Percentiles rank a stretch among this genome's conserved stretches.
phyloP scores from a whole-genome alignment of 1,139 yeast species.

The Taphrina betulina region DNA sequence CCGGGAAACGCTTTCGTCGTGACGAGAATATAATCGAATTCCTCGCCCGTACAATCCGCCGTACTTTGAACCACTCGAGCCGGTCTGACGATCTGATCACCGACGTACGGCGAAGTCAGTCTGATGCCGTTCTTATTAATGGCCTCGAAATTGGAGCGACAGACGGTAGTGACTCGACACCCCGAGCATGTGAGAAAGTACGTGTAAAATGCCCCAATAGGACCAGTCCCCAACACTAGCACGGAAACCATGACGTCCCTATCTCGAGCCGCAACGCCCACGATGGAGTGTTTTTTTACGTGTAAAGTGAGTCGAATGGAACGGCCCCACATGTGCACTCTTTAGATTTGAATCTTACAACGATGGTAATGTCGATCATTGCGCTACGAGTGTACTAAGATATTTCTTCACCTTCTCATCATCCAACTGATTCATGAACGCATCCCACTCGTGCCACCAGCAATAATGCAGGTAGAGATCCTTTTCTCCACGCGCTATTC shows the following conservation, averaged over 20 bases:
- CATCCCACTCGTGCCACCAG: slow-evolving; percentile 26
- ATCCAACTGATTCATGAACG: neutral
- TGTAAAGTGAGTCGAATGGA: too few species aligned
- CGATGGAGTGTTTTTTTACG: too few species aligned
- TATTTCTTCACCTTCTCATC: neutral
- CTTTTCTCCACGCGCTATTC: slow-evolving; percentile 31
- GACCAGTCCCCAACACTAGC: slow-evolving; percentile 64
- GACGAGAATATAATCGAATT: slow-evolving; percentile 63
- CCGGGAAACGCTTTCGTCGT: slow-evolving; percentile 75
- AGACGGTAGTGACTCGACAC: too few species aligned
- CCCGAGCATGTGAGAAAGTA: slow-evolving; percentile 47
- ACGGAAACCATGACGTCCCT: too few species aligned
- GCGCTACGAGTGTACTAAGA: slow-evolving; percentile 9
- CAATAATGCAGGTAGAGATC: slow-evolving; percentile 13
- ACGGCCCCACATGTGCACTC: too few species aligned
- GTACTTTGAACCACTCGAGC: slow-evolving; percentile 49
- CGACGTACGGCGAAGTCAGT: slow-evolving; percentile 57
- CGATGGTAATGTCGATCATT: neutral
- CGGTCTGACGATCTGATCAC: slow-evolving; percentile 48
- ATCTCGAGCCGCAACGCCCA: too few species aligned
- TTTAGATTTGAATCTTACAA: too few species aligned
- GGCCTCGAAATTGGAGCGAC: slow-evolving; percentile 62
- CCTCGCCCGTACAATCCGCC: slow-evolving; percentile 43
- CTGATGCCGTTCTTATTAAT: slow-evolving; percentile 56
- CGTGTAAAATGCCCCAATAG: slow-evolving; percentile 61